Evolutionary conservation across 352 stramenopile genomes (phyloP).

Genomic region (Pythium guiyangense): DNA sequence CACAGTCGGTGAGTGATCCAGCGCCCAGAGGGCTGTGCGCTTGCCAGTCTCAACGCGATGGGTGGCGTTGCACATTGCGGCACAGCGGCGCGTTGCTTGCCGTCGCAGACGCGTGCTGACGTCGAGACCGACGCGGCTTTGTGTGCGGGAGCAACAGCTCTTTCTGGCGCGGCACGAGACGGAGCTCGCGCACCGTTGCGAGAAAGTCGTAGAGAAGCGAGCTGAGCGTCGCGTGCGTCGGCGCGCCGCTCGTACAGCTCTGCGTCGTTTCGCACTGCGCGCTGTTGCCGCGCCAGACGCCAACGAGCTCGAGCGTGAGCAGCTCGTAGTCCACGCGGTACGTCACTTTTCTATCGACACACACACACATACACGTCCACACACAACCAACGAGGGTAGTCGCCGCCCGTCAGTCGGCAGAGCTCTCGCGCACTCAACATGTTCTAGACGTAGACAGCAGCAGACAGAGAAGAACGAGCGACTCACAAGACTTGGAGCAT

Average conservation of each 20-base stretch:
- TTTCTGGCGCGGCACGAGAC: constrained; percentile 69
- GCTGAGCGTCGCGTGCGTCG: constrained; percentile 36
- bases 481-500: constrained; percentile 84
- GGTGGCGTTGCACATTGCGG: no score
- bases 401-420: background rate
- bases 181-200: constrained; percentile 72
- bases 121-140: constrained; percentile 10
- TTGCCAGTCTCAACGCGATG: no score
- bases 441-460: background rate
- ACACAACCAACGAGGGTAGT: background rate
- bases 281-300: constrained; percentile 15
- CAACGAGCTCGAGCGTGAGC: constrained; percentile 15
- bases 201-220: constrained; percentile 69
- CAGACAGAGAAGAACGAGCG: background rate
- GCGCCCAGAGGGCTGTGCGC: no score
- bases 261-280: background rate
- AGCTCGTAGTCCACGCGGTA: constrained; percentile 14
- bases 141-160: constrained; percentile 40
- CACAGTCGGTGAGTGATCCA: no score
- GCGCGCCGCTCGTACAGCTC: background rate
- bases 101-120: background rate
- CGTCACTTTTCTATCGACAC: constrained; percentile 13
- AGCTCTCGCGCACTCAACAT: background rate
- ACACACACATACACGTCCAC: no score
- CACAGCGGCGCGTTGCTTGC: no score